Percentiles rank a stretch among this genome's conserved stretches.
Evolutionary conservation across 495 filamentous ascomycete genomes (phyloP).

Genomic region (Pseudomonodictys pantanalensis): DNA sequence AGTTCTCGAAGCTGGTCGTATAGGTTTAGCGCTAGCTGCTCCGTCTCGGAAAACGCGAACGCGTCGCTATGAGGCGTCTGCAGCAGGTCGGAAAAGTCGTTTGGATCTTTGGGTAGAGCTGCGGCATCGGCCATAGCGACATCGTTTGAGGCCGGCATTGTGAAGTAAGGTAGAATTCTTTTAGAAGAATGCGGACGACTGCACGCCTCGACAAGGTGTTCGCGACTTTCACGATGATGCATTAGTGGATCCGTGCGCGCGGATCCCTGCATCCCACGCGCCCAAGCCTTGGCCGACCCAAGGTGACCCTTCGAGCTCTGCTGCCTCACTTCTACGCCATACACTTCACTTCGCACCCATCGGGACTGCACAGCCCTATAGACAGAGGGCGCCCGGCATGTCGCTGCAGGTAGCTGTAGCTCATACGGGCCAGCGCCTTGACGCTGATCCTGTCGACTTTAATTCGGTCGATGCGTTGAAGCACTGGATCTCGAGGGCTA

Average conservation of each 20-base stretch:
- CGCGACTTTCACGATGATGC: not conserved
- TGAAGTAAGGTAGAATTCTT: not conserved
- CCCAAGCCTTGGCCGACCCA: conserved; percentile 12
- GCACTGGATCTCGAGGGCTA: conserved; percentile 65
- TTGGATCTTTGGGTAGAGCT: not conserved
- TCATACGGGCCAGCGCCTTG: conserved; percentile 80
- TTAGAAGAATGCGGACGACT: not conserved
- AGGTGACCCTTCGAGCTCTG: conserved; percentile 7
- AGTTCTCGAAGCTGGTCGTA: conserved; percentile 69
- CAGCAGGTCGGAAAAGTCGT: conserved; percentile 17
- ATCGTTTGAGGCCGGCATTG: conserved; percentile 15
- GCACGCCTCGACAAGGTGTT: not conserved
- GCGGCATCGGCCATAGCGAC: conserved; percentile 8
- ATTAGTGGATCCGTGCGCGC: conserved; percentile 1
- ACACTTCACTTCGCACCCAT: not conserved
- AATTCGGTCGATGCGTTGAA: conserved; percentile 66
- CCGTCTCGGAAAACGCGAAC: conserved; percentile 57
- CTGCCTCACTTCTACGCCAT: conserved; percentile 4
- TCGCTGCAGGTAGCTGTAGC: conserved; percentile 80
- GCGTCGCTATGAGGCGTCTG: conserved; percentile 41
- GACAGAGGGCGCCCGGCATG: conserved; percentile 49
- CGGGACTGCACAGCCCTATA: conserved; percentile 3
- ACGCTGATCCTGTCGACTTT: conserved; percentile 61
- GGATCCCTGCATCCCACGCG: conserved; percentile 10
- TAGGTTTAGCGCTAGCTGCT: conserved; percentile 61